Evolutionary conservation across 352 stramenopile species (phyloP), one percentile per base, ranked within the genome.

Genomic region (Phytopythium ostracodes): DNA sequence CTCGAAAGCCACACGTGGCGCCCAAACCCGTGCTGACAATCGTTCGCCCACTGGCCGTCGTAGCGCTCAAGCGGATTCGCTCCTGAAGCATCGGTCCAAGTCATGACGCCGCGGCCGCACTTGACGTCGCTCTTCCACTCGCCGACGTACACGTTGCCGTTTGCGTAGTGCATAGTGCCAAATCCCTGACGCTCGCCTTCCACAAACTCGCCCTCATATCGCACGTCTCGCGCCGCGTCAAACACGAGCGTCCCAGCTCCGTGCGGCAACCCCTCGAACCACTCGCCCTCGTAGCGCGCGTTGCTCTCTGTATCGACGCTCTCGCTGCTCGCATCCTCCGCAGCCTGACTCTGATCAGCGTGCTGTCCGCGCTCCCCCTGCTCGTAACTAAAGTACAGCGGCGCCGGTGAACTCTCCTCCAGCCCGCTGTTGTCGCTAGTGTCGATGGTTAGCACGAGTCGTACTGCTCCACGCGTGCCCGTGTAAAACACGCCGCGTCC

Each of bases 221-320:
- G 64, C 12, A 85, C 74, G 25, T 82, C 71, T 22, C 62, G 69
- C n/a, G 60, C 80, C 56, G 69, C 73, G 47, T 92, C 74, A 60
- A 94, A 97, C 12, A 83, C 65, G 24, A 97, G 64, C 17, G 77
- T 70, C 10, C 90, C 90, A 10, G 75, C 66, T 7, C 90, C 90
- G 31, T 96, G 67, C 1, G 86, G 82, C 4, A 84, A 42, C 33
- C 89, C 89, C 33, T 90, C 62, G 20, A 74, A 35, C 88, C 88
- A 97, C 27, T 84, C 70, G 29, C 90, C 90, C 53, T 89, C 79
- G 71, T 96, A 96, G 6, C 69, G 79, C 59, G 69, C 81, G 61
- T 75, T 85, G 55, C 73, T 87, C 57, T 81, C 64, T 12, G 58
- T 68, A 4, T 59, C 53, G 12, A 59, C 22, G 22, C 5, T 49